phyloP scores from a whole-genome alignment of 768 basidiomycete genomes.

The Candolleomyces eurysporus region DNA sequence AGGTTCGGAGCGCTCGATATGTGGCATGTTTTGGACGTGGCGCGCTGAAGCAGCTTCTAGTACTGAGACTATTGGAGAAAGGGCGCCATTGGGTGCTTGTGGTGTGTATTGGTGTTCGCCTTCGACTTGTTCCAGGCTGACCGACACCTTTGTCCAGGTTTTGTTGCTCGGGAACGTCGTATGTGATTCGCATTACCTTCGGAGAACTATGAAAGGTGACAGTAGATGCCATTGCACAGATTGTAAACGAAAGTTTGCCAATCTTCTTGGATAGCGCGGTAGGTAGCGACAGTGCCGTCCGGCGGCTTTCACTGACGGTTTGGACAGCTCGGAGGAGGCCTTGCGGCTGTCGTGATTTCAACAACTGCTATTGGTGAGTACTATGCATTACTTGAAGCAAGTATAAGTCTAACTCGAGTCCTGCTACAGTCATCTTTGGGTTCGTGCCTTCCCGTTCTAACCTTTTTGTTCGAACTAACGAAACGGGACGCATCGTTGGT shows the following conservation, averaged over 20 bases:
- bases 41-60: constrained; percentile 26
- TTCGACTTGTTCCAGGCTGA: not conserved
- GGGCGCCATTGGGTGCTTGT: constrained; percentile 95
- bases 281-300: constrained; percentile 17
- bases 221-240: constrained; percentile 32
- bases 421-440: constrained; percentile 75
- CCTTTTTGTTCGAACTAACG: not conserved
- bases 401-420: constrained; percentile 3
- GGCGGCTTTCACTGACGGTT: not conserved
- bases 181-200: constrained; percentile 21
- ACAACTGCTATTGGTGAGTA: constrained; percentile 66
- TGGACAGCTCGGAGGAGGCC: constrained; percentile 53
- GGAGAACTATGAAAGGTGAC: no score
- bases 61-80: constrained; percentile 52
- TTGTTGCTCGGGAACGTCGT: constrained; percentile 88
- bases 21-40: not conserved
- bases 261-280: constrained; percentile 80
- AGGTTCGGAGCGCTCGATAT: constrained; percentile 36
- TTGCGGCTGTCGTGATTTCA: constrained; percentile 76
- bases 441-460: constrained; percentile 30
- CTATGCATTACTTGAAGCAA: not conserved
- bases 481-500: constrained; percentile 18
- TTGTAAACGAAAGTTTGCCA: constrained; percentile 80
- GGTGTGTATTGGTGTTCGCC: constrained; percentile 37
- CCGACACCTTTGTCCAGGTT: constrained; percentile 43